Conservation (phyloP, 768 basidiomycete genomes). For the Kockovaella imperatae region DNA sequence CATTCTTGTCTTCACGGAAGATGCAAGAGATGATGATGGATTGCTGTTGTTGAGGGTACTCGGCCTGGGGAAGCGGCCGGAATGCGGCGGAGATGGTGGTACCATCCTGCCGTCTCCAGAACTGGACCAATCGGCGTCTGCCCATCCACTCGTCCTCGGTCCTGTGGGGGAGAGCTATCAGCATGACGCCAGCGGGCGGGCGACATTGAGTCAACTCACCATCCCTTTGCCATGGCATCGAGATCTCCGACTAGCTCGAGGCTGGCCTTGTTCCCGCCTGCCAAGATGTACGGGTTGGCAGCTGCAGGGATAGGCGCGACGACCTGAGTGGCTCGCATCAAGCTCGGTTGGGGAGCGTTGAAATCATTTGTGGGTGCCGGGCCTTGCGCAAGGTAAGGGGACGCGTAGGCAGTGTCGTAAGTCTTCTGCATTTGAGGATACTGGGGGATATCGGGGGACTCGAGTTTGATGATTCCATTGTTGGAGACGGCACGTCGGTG, state of each 20-base stretch:
- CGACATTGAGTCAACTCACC: constrained; percentile 31
- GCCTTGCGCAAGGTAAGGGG: constrained; percentile 7
- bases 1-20: constrained; percentile 65
- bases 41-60: constrained; percentile 55
- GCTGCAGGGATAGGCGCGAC: constrained; percentile 4
- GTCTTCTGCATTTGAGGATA: constrained; percentile 9
- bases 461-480: constrained; percentile 5
- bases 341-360: constrained; percentile 23
- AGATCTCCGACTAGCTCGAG: constrained; percentile 46
- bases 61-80: constrained; percentile 62
- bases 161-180: constrained; percentile 20
- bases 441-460: constrained; percentile 18
- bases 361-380: neutral
- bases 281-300: constrained; percentile 12
- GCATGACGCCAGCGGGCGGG: neutral
- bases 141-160: constrained; percentile 57
- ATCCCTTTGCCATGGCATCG: constrained; percentile 47
- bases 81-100: constrained; percentile 69
- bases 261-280: constrained; percentile 29
- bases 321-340: constrained; percentile 39
- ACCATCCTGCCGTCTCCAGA: constrained; percentile 69
- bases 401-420: constrained; percentile 9
- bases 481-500: constrained; percentile 52
- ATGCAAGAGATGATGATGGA: constrained; percentile 92
- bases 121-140: constrained; percentile 78